Conservation (phyloP, 2,329 filamentous ascomycete genomes). For the Paraphaeosphaeria sporulosa region DNA sequence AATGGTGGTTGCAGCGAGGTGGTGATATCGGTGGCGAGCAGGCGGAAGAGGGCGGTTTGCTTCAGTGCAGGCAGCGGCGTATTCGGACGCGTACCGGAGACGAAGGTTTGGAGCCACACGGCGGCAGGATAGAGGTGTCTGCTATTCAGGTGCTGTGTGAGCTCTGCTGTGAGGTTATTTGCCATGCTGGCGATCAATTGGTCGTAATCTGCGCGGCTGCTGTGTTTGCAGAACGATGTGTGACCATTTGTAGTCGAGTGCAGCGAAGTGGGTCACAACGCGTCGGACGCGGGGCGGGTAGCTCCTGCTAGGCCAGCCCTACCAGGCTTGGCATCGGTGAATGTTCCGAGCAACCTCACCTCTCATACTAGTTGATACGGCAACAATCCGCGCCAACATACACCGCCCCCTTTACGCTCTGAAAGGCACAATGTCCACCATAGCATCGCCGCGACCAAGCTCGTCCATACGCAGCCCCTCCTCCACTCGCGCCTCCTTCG, state of each 20-base stretch:
- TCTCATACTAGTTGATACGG: constrained; percentile 3
- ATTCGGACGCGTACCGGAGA: constrained; percentile 61
- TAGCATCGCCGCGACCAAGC: constrained; percentile 67
- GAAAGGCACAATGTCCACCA: constrained; percentile 60
- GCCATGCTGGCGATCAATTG: constrained; percentile 31
- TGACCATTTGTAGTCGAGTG: background rate
- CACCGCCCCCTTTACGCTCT: background rate
- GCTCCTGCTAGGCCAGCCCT: constrained; percentile 22
- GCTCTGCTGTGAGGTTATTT: constrained; percentile 42
- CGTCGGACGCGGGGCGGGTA: constrained; percentile 24
- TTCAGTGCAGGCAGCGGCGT: constrained; percentile 74
- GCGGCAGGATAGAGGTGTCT: constrained; percentile 64
- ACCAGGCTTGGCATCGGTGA: constrained; percentile 27
- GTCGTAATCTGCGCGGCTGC: background rate
- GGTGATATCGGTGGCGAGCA: constrained; percentile 81
- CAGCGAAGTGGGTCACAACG: constrained; percentile 2
- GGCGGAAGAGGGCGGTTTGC: constrained; percentile 80
- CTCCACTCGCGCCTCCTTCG: constrained; percentile 79
- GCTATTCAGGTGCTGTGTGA: constrained; percentile 62
- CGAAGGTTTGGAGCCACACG: constrained; percentile 71
- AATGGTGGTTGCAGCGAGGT: constrained; percentile 57
- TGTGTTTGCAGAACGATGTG: background rate
- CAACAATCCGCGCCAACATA: background rate
- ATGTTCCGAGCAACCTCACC: constrained; percentile 3
- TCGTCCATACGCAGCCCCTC: constrained; percentile 71